A percentile compares a stretch with the other conserved stretches of the same genome.
Conservation (phyloP, 768 basidiomycete genomes). For the Candolleomyces aberdarensis region DNA sequence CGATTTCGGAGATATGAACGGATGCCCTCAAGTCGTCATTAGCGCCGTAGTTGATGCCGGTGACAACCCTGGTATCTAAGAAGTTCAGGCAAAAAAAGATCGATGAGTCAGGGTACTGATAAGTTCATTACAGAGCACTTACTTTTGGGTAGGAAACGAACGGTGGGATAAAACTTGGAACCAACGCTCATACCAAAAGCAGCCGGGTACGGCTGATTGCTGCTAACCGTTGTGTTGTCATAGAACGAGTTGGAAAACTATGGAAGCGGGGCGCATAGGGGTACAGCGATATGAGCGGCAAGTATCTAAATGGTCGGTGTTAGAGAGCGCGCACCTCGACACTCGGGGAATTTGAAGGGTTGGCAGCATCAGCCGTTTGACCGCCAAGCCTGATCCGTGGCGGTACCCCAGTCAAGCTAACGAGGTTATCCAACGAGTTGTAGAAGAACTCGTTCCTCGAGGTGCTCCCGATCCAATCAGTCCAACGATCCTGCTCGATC, state of each 20-base stretch:
- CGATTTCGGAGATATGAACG: background rate
- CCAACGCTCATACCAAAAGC: background rate
- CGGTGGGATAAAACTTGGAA: constrained; percentile 1
- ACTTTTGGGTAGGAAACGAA: constrained; percentile 3
- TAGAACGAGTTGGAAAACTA: background rate
- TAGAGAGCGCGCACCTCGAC: background rate
- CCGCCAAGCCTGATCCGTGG: constrained; percentile 4
- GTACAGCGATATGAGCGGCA: background rate
- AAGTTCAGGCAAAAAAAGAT: background rate
- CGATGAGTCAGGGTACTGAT: background rate
- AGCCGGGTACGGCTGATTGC: background rate
- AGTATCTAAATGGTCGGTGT: background rate
- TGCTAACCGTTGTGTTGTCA: background rate
- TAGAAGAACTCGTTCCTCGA: constrained; percentile 1
- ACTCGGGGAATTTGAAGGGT: background rate
- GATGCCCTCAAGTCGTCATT: constrained; percentile 1
- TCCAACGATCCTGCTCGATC: constrained; percentile 3
- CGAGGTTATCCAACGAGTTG: constrained; percentile 5
- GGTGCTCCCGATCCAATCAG: background rate
- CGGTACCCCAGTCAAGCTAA: background rate
- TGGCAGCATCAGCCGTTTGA: background rate
- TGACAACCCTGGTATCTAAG: constrained; percentile 1
- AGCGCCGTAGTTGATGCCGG: constrained; percentile 1
- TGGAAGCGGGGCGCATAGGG: background rate
- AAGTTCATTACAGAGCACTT: background rate